Evolutionary conservation across 805 yeast species (phyloP).

Genomic region (Schwanniomyces polymorphus): DNA sequence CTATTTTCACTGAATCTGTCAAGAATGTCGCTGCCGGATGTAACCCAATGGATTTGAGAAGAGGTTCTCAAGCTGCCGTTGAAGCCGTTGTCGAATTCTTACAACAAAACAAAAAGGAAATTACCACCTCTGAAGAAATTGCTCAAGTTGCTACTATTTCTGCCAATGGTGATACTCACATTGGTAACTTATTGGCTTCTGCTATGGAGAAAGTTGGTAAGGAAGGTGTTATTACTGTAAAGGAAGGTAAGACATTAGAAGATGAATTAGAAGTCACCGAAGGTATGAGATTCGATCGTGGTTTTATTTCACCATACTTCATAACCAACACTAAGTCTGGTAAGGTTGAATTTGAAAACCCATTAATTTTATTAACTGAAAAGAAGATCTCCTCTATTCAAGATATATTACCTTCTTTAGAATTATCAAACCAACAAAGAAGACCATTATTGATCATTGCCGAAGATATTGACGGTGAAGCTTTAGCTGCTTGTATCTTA

Average conservation of each 20-base stretch:
- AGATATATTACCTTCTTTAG: constrained; percentile 90
- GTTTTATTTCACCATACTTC: constrained; percentile 95
- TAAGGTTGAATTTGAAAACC: constrained; percentile 94
- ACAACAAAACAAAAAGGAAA: constrained; percentile 83
- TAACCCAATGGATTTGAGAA: constrained; percentile 97
- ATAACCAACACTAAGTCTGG: constrained; percentile 90
- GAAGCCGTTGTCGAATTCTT: constrained; percentile 86
- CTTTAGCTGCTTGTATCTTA: constrained; percentile 94
- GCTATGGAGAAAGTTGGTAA: constrained; percentile 99
- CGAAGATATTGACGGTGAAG: constrained; percentile 97
- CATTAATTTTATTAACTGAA: constrained; percentile 80
- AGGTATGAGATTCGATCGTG: constrained; percentile 98
- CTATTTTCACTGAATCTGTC: constrained; percentile 92
- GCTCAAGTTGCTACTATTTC: constrained; percentile 98
- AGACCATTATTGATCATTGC: constrained; percentile 92
- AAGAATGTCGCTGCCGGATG: constrained; percentile 98
- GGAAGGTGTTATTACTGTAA: constrained; percentile 98
- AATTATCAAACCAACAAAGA: constrained; percentile 87
- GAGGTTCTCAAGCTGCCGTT: constrained; percentile 96
- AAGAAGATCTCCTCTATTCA: constrained; percentile 89
- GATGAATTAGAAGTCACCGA: constrained; percentile 95
- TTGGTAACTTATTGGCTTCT: constrained; percentile 85
- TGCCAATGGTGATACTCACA: constrained; percentile 93
- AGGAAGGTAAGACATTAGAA: constrained; percentile 94
- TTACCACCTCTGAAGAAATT: constrained; percentile 90